phyloP scores from a whole-genome alignment of 176 grass and related monocot species.

The Phoenix dactylifera region DNA sequence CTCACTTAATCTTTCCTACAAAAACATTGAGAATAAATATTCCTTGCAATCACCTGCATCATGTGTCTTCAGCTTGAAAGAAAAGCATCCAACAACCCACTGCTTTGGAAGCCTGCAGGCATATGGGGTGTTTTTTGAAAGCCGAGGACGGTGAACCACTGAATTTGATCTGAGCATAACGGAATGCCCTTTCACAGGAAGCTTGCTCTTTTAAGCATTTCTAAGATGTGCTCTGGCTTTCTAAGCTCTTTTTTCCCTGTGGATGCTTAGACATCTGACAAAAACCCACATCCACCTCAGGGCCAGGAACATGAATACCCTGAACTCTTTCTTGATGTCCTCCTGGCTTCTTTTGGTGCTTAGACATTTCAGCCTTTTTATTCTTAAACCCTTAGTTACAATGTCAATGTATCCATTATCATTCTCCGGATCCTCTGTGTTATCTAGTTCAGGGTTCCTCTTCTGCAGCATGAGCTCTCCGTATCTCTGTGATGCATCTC shows the following conservation, averaged over 20 bases:
- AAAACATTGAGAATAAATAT: no score
- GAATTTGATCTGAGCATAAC: no score
- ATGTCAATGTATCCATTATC: slow-evolving; percentile 22
- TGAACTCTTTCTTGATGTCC: slow-evolving; percentile 3
- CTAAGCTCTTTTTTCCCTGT: slow-evolving; percentile 10
- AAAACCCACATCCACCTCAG: slow-evolving; percentile 1
- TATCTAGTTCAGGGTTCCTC: background rate
- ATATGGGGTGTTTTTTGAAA: no score
- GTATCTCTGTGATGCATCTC: slow-evolving; percentile 1
- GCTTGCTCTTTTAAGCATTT: slow-evolving; percentile 51
- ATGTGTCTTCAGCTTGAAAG: no score
- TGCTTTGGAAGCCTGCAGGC: no score
- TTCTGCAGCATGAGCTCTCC: background rate
- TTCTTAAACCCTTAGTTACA: slow-evolving; percentile 18
- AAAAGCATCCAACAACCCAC: no score
- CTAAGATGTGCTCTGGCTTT: slow-evolving; percentile 45
- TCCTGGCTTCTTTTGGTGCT: slow-evolving; percentile 29
- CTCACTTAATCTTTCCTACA: no score
- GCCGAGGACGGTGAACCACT: no score
- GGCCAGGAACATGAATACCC: background rate
- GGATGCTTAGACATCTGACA: background rate
- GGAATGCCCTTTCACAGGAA: no score
- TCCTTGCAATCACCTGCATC: no score
- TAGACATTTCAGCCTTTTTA: slow-evolving; percentile 37
- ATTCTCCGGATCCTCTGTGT: background rate